Base-by-base conservation (phyloP, 805 yeast genomes). In the Hanseniaspora singularis region DNA sequence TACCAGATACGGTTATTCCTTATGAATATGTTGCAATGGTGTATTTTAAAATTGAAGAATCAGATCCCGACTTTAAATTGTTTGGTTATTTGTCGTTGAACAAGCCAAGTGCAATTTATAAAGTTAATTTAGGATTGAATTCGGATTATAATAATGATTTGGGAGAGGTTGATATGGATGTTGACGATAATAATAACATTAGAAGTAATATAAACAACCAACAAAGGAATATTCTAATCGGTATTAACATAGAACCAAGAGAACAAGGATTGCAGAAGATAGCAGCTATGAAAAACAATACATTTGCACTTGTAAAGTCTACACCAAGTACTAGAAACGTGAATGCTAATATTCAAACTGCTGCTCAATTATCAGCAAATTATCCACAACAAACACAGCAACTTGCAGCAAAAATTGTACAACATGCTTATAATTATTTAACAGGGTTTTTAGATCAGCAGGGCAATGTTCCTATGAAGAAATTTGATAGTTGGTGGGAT, bases 401-500 rank as follows among this genome's bases (percentile, higher is more conserved):
- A 0, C 62, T 89, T 49, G 96, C 96, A 1, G 84, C 82, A 51
- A 84, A 83, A 59, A 86, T 92, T 49, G 94, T 92, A 18, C 79
- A 79, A 32, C 86, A 92, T 62, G 96, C 96, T 1, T 92, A 89
- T 64, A 88, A 92, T 59, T 92, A 74, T 59, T 64, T 89, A 40
- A 77, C 94, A 1, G 84, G 96, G n/a, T 89, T 88, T 59, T 73
- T 86, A 7, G 95, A 86, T 57, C 60, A 66, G 4, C 68, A 73
- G 19, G 94, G 95, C 2, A 84, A 77, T 54, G 96, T 89, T 2
- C 81, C 88, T 3, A 83, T 89, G 58, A 83, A 80, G 57, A 81
- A 77, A 36, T 89, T 89, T 56, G 94, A 89, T 59, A 80, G 74
- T 33, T 89, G 98, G 98, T 85, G 98, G 98, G 79, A 73, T 53